Percentiles rank a stretch among this genome's conserved stretches.
These are phyloP conservation scores for Fusarium sp. DNA, from an alignment of 2,329 filamentous ascomycete species.

Conservation along the genomic window DNA sequence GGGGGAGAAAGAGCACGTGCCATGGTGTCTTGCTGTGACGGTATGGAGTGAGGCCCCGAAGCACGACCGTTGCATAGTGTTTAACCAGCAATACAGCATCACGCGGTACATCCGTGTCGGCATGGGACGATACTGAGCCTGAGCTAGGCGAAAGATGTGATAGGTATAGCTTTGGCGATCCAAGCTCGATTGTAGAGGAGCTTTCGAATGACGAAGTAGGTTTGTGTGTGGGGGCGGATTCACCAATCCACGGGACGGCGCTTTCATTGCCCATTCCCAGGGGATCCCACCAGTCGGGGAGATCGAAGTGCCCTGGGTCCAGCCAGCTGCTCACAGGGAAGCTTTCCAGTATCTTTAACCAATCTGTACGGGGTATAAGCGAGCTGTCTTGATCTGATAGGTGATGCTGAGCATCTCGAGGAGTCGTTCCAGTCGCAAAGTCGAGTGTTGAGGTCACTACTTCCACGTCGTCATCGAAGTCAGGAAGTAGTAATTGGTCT, in stretches of 20 bases:
- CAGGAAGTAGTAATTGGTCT: not conserved
- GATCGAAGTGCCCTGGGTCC: not conserved
- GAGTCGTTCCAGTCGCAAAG: not conserved
- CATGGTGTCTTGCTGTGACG: constrained; percentile 31
- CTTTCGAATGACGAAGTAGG: not conserved
- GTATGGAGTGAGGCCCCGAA: constrained; percentile 25
- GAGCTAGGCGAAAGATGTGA: fast-evolving
- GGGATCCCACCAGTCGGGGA: constrained; percentile 18
- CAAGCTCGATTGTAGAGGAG: not conserved
- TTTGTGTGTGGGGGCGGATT: not conserved
- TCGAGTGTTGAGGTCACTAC: not conserved
- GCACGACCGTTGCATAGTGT: constrained; percentile 20
- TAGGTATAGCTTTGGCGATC: fast-evolving
- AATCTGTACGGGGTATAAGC: not conserved
- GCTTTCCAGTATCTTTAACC: not conserved
- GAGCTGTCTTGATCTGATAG: not conserved
- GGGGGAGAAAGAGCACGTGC: constrained; percentile 21
- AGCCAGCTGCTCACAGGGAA: not conserved
- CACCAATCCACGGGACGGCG: not conserved
- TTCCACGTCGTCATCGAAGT: not conserved
- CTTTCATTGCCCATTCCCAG: not conserved
- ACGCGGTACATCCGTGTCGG: not conserved
- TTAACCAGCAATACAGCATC: constrained; percentile 25
- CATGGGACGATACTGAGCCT: not conserved
- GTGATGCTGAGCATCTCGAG: not conserved